Evolutionary conservation across 83 land plant genomes (phyloP).

Genomic region (Thuja plicata): DNA sequence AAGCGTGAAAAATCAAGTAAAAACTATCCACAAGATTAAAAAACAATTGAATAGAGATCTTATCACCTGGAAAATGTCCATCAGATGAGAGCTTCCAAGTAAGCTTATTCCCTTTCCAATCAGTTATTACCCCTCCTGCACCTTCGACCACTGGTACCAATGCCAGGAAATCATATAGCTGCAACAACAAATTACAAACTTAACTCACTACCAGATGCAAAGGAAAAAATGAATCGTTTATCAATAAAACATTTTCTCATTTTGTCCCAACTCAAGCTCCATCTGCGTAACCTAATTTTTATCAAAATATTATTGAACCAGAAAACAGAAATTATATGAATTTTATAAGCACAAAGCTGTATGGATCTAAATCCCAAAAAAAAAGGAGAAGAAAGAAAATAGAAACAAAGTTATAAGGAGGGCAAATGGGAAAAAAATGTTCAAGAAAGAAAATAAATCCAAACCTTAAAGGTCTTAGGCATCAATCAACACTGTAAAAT

Average conservation of each 20-base stretch:
- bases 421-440: neutral
- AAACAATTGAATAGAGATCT: neutral
- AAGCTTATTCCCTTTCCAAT: slow-evolving; percentile 88
- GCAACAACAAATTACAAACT: slow-evolving; percentile 21
- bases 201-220: neutral
- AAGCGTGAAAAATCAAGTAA: neutral
- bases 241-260: neutral
- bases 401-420: neutral
- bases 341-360: neutral
- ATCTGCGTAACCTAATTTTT: neutral
- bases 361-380: neutral
- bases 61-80: slow-evolving; percentile 21
- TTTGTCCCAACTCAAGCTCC: neutral
- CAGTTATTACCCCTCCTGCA: slow-evolving; percentile 93
- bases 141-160: slow-evolving; percentile 95
- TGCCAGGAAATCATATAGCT: slow-evolving; percentile 96
- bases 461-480: neutral
- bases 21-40: neutral
- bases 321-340: neutral
- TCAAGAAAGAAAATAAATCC: neutral
- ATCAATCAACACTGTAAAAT: neutral
- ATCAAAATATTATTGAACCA: neutral
- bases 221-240: neutral
- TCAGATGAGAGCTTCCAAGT: slow-evolving; percentile 69
- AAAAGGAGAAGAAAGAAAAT: neutral